Conservation (phyloP, 306 rosid species). For the Myrica gale region DNA sequence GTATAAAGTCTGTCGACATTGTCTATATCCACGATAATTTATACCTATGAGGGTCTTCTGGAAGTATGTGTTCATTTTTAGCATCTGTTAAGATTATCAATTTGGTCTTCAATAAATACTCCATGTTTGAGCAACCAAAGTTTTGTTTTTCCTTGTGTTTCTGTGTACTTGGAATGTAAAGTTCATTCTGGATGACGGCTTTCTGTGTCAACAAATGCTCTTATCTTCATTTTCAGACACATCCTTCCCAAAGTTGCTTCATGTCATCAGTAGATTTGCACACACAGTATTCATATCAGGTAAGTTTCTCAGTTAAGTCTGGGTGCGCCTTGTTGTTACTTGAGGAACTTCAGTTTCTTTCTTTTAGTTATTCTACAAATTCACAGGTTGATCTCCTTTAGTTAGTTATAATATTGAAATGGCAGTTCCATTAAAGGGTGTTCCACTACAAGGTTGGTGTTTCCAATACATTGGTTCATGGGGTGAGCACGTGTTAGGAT, state of each 20-base stretch:
- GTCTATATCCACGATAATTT: not conserved
- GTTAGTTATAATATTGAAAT: slow-evolving; percentile 20
- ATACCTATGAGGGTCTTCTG: not conserved
- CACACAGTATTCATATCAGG: slow-evolving; percentile 86
- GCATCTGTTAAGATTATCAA: not conserved
- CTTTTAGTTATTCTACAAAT: not conserved
- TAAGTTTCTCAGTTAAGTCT: slow-evolving; percentile 27
- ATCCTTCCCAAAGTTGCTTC: slow-evolving; percentile 88
- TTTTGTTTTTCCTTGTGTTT: not conserved
- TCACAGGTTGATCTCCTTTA: slow-evolving; percentile 3
- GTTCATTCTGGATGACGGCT: not conserved
- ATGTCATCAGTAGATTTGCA: slow-evolving; percentile 88
- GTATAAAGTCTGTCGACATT: not conserved
- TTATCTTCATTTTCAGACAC: slow-evolving; percentile 52
- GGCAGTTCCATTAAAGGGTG: not conserved
- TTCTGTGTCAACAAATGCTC: slow-evolving; percentile 1
- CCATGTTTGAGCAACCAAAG: not conserved
- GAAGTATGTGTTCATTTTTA: not conserved
- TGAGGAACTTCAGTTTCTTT: not conserved
- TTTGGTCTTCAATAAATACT: not conserved
- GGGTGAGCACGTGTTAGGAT: slow-evolving; percentile 2
- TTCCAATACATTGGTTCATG: not conserved
- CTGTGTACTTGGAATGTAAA: not conserved
- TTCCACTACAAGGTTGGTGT: slow-evolving; percentile 5
- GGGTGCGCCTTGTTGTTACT: slow-evolving; percentile 13